Percentiles rank a stretch among this genome's conserved stretches.
Conservation (phyloP, 2,329 filamentous ascomycete genomes). For the Cercospora canescens region DNA sequence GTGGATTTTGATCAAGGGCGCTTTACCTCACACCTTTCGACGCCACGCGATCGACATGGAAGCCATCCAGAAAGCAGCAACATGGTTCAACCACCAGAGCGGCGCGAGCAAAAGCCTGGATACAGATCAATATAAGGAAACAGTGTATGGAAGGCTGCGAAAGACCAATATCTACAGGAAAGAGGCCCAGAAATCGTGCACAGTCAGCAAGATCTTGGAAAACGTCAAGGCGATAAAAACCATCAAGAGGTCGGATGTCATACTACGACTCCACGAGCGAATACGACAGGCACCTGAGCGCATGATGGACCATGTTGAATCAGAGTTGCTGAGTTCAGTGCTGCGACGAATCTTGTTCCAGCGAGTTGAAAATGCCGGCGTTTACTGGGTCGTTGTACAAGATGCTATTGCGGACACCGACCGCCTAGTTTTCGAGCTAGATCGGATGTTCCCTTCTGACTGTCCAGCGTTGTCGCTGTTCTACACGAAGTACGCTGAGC, state of each 20-base stretch:
- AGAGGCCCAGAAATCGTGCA: not conserved
- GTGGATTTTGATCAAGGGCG: not conserved
- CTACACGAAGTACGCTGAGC: not conserved
- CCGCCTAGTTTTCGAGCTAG: not conserved
- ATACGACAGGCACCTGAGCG: not conserved
- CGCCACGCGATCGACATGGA: not conserved
- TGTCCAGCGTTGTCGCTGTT: not conserved
- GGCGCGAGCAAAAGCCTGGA: not conserved
- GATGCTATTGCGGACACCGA: not conserved
- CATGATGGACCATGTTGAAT: not conserved
- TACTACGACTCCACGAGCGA: constrained; percentile 2
- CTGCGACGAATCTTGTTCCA: not conserved
- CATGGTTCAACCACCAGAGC: not conserved
- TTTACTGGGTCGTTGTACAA: not conserved
- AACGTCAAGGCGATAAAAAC: not conserved
- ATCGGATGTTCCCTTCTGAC: not conserved
- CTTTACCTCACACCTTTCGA: not conserved
- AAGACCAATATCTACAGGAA: not conserved
- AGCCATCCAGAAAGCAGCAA: not conserved
- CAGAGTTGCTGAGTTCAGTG: not conserved
- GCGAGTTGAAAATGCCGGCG: not conserved
- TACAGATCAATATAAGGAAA: not conserved
- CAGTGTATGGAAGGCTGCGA: not conserved
- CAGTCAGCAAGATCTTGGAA: not conserved
- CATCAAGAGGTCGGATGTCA: not conserved